These are phyloP conservation scores for Brassica rapa DNA, from an alignment of 345 rosid species.

Conservation along the genomic window DNA sequence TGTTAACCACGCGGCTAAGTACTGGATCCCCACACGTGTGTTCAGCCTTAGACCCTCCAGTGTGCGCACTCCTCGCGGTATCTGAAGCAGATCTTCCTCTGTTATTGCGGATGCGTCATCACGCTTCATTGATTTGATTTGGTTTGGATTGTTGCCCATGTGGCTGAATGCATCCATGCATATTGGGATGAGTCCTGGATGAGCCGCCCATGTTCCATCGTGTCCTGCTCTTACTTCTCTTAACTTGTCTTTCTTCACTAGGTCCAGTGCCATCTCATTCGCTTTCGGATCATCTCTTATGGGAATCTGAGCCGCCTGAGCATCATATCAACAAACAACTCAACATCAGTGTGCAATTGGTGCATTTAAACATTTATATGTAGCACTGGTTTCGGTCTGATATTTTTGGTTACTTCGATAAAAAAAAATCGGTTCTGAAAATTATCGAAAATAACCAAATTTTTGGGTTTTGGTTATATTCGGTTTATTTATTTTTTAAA, in stretches of 20 bases:
- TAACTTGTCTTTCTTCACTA: conserved; percentile 86
- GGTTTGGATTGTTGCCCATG: conserved; percentile 72
- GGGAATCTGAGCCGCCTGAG: conserved; percentile 95
- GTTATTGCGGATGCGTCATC: conserved; percentile 67
- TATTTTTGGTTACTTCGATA: no score
- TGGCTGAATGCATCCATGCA: conserved; percentile 71
- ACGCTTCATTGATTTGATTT: conserved; percentile 58
- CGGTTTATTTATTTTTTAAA: no score
- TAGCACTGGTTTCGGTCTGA: no score
- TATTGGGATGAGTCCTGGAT: conserved; percentile 80
- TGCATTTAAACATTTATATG: neutral
- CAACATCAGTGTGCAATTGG: neutral
- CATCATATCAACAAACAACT: conserved; percentile 16
- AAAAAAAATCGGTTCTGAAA: no score
- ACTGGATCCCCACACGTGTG: conserved; percentile 89
- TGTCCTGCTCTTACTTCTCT: conserved; percentile 88
- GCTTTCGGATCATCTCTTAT: conserved; percentile 77
- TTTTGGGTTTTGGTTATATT: no score
- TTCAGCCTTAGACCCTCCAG: conserved; percentile 83
- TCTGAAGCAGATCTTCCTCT: conserved; percentile 82
- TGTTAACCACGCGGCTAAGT: conserved; percentile 86
- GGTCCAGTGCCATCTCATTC: conserved; percentile 78
- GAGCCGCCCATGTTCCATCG: conserved; percentile 99
- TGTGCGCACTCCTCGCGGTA: conserved; percentile 78
- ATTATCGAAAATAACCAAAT: no score